These are phyloP conservation scores for Ceratobasidium papillatum DNA, from an alignment of 1,284 basidiomycete species.

Conservation along the genomic window DNA sequence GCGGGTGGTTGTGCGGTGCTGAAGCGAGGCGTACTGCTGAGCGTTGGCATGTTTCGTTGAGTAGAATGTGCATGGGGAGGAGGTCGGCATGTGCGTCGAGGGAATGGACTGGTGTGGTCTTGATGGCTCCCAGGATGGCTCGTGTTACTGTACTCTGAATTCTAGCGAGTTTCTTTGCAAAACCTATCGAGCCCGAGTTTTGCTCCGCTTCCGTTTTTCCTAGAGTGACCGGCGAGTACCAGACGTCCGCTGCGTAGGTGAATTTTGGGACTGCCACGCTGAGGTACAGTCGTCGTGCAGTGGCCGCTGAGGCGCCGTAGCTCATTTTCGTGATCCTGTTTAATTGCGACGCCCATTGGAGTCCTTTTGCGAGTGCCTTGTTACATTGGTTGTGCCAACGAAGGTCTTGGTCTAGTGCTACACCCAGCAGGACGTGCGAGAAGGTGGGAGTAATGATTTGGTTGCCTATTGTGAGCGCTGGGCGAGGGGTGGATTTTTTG, in stretches of 20 bases:
- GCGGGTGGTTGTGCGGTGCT: background rate
- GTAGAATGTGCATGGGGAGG: background rate
- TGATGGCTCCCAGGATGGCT: background rate
- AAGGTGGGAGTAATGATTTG: background rate
- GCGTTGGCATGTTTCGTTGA: conserved; percentile 23
- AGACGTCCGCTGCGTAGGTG: background rate
- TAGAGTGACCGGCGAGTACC: background rate
- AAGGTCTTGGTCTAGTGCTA: background rate
- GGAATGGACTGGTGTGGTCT: background rate
- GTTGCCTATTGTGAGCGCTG: background rate
- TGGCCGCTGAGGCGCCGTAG: background rate
- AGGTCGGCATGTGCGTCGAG: background rate
- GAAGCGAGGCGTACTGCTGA: background rate
- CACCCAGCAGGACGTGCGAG: background rate
- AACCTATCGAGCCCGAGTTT: conserved; percentile 7
- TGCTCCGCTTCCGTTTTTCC: background rate
- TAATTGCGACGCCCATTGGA: background rate
- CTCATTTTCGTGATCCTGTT: background rate
- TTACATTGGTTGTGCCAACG: background rate
- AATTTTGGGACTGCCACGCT: background rate
- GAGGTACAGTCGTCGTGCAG: background rate
- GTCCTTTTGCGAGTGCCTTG: background rate
- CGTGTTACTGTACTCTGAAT: background rate
- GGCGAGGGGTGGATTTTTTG: background rate
- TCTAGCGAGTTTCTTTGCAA: background rate